These are phyloP conservation scores for Blepharisma stoltei DNA, from an alignment of 73 alveolate species.

Conservation along the genomic window DNA sequence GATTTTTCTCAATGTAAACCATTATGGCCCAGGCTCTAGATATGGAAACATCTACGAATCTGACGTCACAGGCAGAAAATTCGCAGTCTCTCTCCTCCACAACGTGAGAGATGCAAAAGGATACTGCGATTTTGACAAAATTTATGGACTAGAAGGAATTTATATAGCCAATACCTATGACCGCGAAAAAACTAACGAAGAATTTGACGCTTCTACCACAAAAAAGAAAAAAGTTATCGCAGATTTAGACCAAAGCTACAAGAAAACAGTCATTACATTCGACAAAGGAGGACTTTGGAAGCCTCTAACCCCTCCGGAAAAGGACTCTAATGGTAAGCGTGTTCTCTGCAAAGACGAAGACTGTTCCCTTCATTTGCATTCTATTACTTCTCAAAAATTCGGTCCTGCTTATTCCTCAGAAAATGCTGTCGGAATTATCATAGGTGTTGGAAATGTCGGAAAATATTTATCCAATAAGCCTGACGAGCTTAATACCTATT, in stretches of 20 bases:
- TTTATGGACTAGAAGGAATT: slow-evolving; percentile 48
- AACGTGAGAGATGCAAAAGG: slow-evolving; percentile 71
- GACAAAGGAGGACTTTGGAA: slow-evolving; percentile 92
- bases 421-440: slow-evolving; percentile 78
- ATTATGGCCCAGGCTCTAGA: slow-evolving; percentile 45
- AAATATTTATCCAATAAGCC: slow-evolving; percentile 43
- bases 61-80: slow-evolving; percentile 78
- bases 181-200: background rate
- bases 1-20: slow-evolving; percentile 67
- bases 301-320: slow-evolving; percentile 47
- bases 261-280: slow-evolving; percentile 67
- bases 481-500: slow-evolving; percentile 68
- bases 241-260: slow-evolving; percentile 42
- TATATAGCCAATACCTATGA: slow-evolving; percentile 47
- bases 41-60: slow-evolving; percentile 78
- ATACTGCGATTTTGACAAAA: slow-evolving; percentile 55
- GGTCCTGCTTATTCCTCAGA: slow-evolving; percentile 80
- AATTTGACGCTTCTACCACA: slow-evolving; percentile 27
- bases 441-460: slow-evolving; percentile 91
- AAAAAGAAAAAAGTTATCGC: slow-evolving; percentile 36
- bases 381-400: slow-evolving; percentile 63
- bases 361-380: slow-evolving; percentile 84
- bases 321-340: slow-evolving; percentile 39
- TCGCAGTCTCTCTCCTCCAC: slow-evolving; percentile 62
- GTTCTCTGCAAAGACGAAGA: slow-evolving; percentile 35